Evolutionary conservation across 1,139 yeast genomes (phyloP), one percentile per base, ranked within the genome.

Genomic region (Geotrichum australiense): DNA sequence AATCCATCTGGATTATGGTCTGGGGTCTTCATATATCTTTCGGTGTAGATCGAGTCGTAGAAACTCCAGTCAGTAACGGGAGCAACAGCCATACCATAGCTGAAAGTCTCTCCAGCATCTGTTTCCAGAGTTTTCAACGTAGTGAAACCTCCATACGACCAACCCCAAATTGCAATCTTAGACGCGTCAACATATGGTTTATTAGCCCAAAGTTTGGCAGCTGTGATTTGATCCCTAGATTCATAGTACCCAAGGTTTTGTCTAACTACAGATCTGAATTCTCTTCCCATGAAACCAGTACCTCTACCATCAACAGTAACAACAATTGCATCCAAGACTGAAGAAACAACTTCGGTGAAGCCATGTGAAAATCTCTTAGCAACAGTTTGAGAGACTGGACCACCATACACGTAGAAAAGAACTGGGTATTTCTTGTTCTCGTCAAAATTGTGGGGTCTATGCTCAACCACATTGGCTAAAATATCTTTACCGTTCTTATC

Each of bases 231-330:
- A 61, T 91, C 99, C 35, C 80, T 68, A 3, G 95, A 83, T 59
- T 91, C 99, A 81, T 85, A 83, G 50, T 73, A 71, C 1, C 99
- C 99, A 36, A 93, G 71, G 5, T 74, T 72, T 34, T 73, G 72
- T 10, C 71, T 74, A 0, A 91, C 94, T 63, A 71, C 78, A 0
- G 84, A 64, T 54, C 78, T 73, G 59, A 74, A 80, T 32, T 66
- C 64, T 82, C 96, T 85, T 5, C 95, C 95, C 62, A 78, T 77
- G 24, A 83, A 87, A 2, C 89, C 95, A 0, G 98, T 89, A 2
- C 98, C 98, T 54, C 98, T 70, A 5, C 98, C 98, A 54, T 91
- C 99, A 27, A 91, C 80, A 24, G 80, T 74, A 30, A 91, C 71
- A 0, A 89, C 86, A 25, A 91, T 73, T 0, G 86, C 80, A 53